phyloP scores from a whole-genome alignment of 768 basidiomycete species.

The Crepidotus variabilis region DNA sequence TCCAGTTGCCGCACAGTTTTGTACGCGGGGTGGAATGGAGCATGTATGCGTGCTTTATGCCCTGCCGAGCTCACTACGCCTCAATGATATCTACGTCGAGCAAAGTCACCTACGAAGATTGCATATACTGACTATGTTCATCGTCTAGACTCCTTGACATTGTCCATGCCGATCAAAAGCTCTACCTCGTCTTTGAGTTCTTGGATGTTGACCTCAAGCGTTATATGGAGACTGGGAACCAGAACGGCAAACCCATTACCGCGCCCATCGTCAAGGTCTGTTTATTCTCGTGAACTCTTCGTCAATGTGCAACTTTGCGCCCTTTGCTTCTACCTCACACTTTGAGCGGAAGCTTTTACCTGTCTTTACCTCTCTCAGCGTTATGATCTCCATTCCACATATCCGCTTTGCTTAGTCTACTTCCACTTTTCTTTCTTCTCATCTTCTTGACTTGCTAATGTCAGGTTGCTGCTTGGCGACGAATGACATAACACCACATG shows the following conservation, averaged over 20 bases:
- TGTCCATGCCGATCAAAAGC: slow-evolving; percentile 93
- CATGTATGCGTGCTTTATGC: background rate
- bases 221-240: slow-evolving; percentile 90
- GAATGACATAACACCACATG: slow-evolving; percentile 25
- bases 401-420: background rate
- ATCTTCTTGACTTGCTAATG: background rate
- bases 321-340: slow-evolving; percentile 6
- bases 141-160: slow-evolving; percentile 83
- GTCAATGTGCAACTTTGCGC: slow-evolving; percentile 10
- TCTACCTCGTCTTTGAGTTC: slow-evolving; percentile 98
- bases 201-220: slow-evolving; percentile 95
- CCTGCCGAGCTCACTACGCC: too few species aligned
- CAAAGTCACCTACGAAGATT: too few species aligned
- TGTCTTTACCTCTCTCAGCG: slow-evolving; percentile 9
- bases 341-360: slow-evolving; percentile 21
- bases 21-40: background rate
- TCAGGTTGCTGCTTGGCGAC: background rate
- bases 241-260: slow-evolving; percentile 66
- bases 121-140: too few species aligned
- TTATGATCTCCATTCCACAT: background rate
- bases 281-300: slow-evolving; percentile 4
- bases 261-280: slow-evolving; percentile 79
- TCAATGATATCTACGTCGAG: too few species aligned
- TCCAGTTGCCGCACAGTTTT: background rate
- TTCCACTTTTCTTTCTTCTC: background rate